Percentiles rank a stretch among this genome's conserved stretches.
Evolutionary conservation across 306 rosid genomes (phyloP).

Genomic region (Casuarina glauca): DNA sequence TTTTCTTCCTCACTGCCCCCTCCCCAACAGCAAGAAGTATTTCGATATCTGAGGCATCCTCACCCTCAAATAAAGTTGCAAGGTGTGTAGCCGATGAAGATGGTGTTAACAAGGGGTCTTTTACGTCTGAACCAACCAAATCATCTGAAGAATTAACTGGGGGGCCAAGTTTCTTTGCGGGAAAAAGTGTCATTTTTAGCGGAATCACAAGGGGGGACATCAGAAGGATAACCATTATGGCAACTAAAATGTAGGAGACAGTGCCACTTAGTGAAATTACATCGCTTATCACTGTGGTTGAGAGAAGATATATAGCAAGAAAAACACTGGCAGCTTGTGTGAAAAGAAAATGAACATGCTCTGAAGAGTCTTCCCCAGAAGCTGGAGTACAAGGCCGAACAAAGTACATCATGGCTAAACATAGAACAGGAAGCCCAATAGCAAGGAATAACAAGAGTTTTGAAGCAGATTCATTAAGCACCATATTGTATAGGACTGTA

Average conservation of each 20-base stretch:
- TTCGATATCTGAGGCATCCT: constrained; percentile 63
- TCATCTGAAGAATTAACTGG: constrained; percentile 44
- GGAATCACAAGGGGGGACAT: constrained; percentile 76
- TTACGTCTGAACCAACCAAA: constrained; percentile 34
- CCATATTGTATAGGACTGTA: constrained; percentile 58
- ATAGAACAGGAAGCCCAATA: constrained; percentile 54
- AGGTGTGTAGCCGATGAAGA: constrained; percentile 60
- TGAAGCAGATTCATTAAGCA: constrained; percentile 55
- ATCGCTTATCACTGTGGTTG: constrained; percentile 41
- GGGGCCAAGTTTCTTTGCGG: constrained; percentile 32
- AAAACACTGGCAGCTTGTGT: constrained; percentile 70
- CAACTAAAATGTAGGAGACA: constrained; percentile 52
- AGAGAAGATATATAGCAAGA: constrained; percentile 65
- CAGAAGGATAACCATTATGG: constrained; percentile 62
- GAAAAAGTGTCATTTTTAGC: constrained; percentile 74
- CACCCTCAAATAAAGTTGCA: constrained; percentile 52
- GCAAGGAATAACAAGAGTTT: constrained; percentile 63
- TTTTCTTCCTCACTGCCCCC: constrained; percentile 76
- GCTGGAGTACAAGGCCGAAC: constrained; percentile 77
- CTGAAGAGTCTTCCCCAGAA: constrained; percentile 81
- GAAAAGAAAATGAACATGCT: constrained; percentile 63
- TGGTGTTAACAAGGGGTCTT: constrained; percentile 59
- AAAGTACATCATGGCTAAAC: constrained; percentile 69
- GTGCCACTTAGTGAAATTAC: constrained; percentile 42
- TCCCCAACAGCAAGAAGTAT: constrained; percentile 83